These are phyloP conservation scores for Clarireedia homoeocarpa DNA, from an alignment of 2,329 filamentous ascomycete species.

Conservation along the genomic window DNA sequence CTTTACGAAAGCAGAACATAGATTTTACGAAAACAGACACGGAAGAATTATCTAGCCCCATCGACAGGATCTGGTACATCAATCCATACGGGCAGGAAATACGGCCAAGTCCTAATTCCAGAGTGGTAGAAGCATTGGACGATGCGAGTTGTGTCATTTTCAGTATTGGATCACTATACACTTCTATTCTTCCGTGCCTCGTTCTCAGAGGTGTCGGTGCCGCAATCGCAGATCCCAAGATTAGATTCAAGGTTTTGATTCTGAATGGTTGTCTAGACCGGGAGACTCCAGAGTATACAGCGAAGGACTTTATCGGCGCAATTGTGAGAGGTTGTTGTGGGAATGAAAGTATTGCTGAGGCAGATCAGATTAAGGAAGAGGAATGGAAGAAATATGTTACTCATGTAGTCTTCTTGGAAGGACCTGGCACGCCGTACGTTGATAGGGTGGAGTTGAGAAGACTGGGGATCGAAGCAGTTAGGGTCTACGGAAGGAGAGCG, in stretches of 20 bases:
- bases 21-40: conserved; percentile 69
- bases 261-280: conserved; percentile 76
- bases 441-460: conserved; percentile 54
- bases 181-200: conserved; percentile 75
- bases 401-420: conserved; percentile 75
- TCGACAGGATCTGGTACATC: conserved; percentile 89
- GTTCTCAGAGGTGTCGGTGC: conserved; percentile 70
- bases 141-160: conserved; percentile 68
- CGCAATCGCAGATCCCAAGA: conserved; percentile 41
- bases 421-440: conserved; percentile 59
- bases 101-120: conserved; percentile 71
- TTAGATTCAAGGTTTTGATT: conserved; percentile 58
- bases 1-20: conserved; percentile 73
- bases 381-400: conserved; percentile 67
- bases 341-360: conserved; percentile 18
- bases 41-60: conserved; percentile 68
- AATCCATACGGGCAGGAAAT: conserved; percentile 98
- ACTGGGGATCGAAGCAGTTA: conserved; percentile 69
- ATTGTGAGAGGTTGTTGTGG: conserved; percentile 59
- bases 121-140: conserved; percentile 63
- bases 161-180: conserved; percentile 91
- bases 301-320: conserved; percentile 73
- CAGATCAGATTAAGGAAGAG: conserved; percentile 23
- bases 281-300: conserved; percentile 74
- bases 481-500: conserved; percentile 62